Base-by-base conservation (phyloP, 441 rosid genomes). In the Viola pubescens region DNA sequence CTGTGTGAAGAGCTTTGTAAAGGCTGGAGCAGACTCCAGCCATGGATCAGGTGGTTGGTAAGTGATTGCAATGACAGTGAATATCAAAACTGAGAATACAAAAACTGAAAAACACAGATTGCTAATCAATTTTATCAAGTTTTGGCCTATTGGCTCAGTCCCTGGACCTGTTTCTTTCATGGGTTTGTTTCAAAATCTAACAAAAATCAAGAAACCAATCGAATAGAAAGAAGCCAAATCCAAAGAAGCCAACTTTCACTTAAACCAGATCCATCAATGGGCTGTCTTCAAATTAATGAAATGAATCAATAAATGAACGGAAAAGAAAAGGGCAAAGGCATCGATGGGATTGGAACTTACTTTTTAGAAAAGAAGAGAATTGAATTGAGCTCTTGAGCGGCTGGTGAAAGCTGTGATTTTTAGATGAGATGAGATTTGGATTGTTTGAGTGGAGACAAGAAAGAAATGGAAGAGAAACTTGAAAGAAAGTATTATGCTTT, bases 41-140 rank as follows among this genome's bases (percentile, higher is more conserved):
- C 95, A 89, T 66, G 96, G 96, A 84, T 92, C 98, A 61, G 91
- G 97, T 9, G 98, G 98, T 63, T 89, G 95, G 72, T 92, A 89
- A 41, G 97, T 89, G 70, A 89, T 79, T 53, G 98, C 97, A 67
- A 92, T 77, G 39, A 83, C 96, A 0, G 96, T 87, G 67, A 92
- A 82, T 1, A 89, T 82, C 63, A 92, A 74, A 46, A 92, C 97
- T 2, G 86, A 68, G 84, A 92, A 81, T 14, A 92, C 94, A 60
- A 92, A 89, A 46, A 79, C 85, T n/a, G 98, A 87, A 83, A 92
- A 92, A 59, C 97, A 92, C 45, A 92, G 74, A 71, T 87, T 92
- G 82, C 92, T 85, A 54, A 87, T 87, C 34, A 84, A 73, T 66
- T 84, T 87, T 49, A 92, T 87, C 55, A 89, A 75, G 59, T 92